Conservation (phyloP, 345 rosid genomes). For the Microcos paniculata region DNA sequence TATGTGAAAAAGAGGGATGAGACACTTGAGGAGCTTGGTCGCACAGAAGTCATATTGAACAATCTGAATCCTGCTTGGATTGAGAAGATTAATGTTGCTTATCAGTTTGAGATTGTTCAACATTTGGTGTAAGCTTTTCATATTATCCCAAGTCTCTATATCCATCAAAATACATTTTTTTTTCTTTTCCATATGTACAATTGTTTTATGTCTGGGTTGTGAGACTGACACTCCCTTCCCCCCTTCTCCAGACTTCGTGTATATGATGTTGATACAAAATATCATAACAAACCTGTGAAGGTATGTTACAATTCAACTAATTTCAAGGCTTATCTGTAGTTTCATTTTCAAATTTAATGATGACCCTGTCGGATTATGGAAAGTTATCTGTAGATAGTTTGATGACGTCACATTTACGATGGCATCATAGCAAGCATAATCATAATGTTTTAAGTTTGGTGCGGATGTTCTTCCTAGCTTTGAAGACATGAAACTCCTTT, state of each 20-base stretch:
- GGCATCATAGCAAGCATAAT: too few relatives aligned
- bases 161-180: too few relatives aligned
- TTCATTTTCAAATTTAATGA: not conserved
- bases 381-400: not conserved
- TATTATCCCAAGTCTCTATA: not conserved
- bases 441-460: too few relatives aligned
- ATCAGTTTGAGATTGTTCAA: constrained; percentile 78
- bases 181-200: too few relatives aligned
- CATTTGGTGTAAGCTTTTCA: constrained; percentile 51
- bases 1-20: constrained; percentile 60
- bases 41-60: constrained; percentile 76
- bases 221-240: constrained; percentile 9
- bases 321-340: not conserved
- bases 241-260: constrained; percentile 50
- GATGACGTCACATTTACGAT: not conserved
- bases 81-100: constrained; percentile 52
- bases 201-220: not conserved
- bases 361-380: not conserved
- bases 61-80: constrained; percentile 74
- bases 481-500: too few relatives aligned
- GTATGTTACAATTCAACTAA: constrained; percentile 27
- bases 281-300: constrained; percentile 68
- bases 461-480: too few relatives aligned
- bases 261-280: constrained; percentile 67
- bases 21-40: constrained; percentile 69